These are phyloP conservation scores for Populus deltoides DNA, from an alignment of 345 rosid species.

Conservation along the genomic window DNA sequence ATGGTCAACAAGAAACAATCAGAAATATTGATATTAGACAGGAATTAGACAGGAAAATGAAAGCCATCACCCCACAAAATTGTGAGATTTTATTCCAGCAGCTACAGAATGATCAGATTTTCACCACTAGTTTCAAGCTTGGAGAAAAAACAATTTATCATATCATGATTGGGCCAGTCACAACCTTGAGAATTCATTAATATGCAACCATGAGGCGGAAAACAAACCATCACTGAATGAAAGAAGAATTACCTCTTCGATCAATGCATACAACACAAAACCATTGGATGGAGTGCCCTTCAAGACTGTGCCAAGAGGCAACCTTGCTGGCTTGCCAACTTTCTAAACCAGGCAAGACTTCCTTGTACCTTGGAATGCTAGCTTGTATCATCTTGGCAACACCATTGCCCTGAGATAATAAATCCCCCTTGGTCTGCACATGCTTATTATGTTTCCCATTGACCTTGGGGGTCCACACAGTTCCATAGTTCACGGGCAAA, in stretches of 20 bases:
- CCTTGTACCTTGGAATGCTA: constrained; percentile 60
- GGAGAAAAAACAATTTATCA: no score
- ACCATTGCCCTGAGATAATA: constrained; percentile 57
- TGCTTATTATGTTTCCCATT: constrained; percentile 82
- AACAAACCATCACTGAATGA: background rate
- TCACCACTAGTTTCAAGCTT: no score
- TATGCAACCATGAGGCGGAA: no score
- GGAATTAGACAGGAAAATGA: background rate
- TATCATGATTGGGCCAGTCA: no score
- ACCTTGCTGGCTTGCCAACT: constrained; percentile 89
- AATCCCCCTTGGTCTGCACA: constrained; percentile 43
- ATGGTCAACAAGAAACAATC: background rate
- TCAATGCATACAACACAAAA: constrained; percentile 81
- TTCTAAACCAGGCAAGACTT: constrained; percentile 79
- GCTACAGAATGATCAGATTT: no score
- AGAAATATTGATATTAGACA: background rate
- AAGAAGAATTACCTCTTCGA: constrained; percentile 60
- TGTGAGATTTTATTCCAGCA: no score
- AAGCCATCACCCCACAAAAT: background rate
- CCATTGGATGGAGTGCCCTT: constrained; percentile 92
- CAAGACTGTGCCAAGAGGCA: constrained; percentile 85
- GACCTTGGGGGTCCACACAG: constrained; percentile 60
- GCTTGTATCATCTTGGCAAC: constrained; percentile 62
- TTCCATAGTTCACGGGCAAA: constrained; percentile 40
- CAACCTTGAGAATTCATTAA: no score